phyloP scores from a whole-genome alignment of 2,329 filamentous ascomycete genomes.

The Ilyonectria destructans region DNA sequence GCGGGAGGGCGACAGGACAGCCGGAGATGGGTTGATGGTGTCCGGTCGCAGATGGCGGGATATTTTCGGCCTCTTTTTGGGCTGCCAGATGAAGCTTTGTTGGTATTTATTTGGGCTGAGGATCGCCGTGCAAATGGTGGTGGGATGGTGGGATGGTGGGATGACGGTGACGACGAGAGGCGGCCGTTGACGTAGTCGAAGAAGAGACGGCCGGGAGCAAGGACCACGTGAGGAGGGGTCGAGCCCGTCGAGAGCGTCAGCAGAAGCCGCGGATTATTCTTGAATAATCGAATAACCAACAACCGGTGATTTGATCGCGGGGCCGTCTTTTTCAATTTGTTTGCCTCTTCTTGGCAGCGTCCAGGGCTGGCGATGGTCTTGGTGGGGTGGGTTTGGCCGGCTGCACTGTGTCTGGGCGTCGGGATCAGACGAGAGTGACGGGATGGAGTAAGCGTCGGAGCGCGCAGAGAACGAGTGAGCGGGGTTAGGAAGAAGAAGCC shows the following conservation, averaged over 20 bases:
- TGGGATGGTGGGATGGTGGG: conserved; percentile 48
- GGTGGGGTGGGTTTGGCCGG: conserved; percentile 20
- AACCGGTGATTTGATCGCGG: conserved; percentile 27
- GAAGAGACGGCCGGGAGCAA: conserved; percentile 30
- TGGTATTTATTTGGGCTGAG: conserved; percentile 4
- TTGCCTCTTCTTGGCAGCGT: conserved; percentile 11
- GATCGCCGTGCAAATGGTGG: conserved; percentile 27
- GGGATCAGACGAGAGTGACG: conserved; percentile 15
- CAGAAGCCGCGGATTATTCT: conserved; percentile 34
- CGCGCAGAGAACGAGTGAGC: conserved; percentile 13
- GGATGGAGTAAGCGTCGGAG: conserved; percentile 2
- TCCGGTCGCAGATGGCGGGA: conserved; percentile 1
- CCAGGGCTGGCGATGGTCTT: conserved; percentile 3
- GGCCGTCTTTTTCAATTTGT: conserved; percentile 18
- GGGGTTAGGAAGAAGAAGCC: conserved; percentile 4
- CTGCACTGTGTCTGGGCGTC: conserved; percentile 2
- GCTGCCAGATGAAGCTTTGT: neutral
- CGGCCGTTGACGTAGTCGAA: conserved; percentile 9
- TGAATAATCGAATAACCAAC: conserved; percentile 16
- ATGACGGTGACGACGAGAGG: conserved; percentile 40
- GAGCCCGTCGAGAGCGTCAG: conserved; percentile 43
- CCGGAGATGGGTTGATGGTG: neutral
- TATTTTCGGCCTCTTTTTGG: conserved; percentile 9
- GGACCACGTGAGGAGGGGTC: conserved; percentile 50
- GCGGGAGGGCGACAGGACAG: conserved; percentile 4